phyloP scores from a whole-genome alignment of 1,139 yeast genomes.

The Debaryomycetaceae sp. region DNA sequence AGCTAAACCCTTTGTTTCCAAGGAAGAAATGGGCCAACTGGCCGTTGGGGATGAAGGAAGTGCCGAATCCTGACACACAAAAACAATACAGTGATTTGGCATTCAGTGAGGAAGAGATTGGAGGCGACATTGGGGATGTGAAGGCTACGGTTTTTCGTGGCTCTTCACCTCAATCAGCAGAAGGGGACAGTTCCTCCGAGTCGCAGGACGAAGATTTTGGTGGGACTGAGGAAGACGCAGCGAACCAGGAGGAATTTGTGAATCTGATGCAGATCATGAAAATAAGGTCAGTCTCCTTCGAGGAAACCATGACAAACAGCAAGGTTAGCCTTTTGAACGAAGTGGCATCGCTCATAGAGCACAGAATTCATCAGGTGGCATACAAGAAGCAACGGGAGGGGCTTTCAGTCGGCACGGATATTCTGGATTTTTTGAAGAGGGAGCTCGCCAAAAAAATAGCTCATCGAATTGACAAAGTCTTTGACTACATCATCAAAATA shows the following conservation, averaged over 20 bases:
- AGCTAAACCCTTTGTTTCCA: slow-evolving; percentile 39
- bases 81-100: slow-evolving; percentile 20
- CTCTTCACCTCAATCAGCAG: slow-evolving; percentile 1
- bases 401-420: slow-evolving; percentile 17
- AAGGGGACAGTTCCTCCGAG: slow-evolving; percentile 4
- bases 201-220: slow-evolving; percentile 7
- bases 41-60: slow-evolving; percentile 36
- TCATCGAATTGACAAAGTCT: slow-evolving; percentile 14
- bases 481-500: slow-evolving; percentile 7
- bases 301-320: slow-evolving; percentile 22
- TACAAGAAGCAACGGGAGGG: slow-evolving; percentile 7
- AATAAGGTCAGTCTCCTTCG: slow-evolving; percentile 7
- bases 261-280: slow-evolving; percentile 4
- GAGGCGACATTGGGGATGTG: slow-evolving; percentile 14
- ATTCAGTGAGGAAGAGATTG: slow-evolving; percentile 13
- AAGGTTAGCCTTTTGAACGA: slow-evolving; percentile 34
- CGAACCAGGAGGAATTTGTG: slow-evolving; percentile 2
- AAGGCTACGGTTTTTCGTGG: slow-evolving; percentile 3
- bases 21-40: slow-evolving; percentile 38
- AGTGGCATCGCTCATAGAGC: slow-evolving; percentile 35
- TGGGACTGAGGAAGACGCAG: slow-evolving; percentile 11
- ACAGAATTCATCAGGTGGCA: slow-evolving; percentile 23
- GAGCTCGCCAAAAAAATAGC: slow-evolving; percentile 21
- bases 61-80: slow-evolving; percentile 34
- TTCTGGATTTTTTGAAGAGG: slow-evolving; percentile 16